Evolutionary conservation across 1,139 yeast species (phyloP).

Genomic region (Chernovozyma aurita): DNA sequence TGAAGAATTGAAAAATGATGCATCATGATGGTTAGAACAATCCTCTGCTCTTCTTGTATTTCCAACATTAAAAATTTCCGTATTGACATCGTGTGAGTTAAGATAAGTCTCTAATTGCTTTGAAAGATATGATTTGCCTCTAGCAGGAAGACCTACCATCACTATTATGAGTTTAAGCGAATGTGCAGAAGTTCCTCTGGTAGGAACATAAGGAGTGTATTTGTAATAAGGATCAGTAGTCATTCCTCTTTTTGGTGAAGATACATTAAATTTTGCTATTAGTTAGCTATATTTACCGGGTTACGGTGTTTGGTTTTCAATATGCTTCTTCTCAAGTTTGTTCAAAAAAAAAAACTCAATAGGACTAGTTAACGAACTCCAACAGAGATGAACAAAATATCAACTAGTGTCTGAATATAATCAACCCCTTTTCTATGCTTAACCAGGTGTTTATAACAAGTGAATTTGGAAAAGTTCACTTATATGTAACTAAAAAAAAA

Average conservation of each 20-base stretch:
- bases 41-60: slow-evolving; percentile 26
- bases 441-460: no score
- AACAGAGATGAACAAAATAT: no score
- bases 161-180: slow-evolving; percentile 7
- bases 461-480: no score
- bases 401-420: no score
- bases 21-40: slow-evolving; percentile 4
- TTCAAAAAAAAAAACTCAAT: no score
- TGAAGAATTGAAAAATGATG: slow-evolving; percentile 5
- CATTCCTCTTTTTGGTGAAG: slow-evolving; percentile 1
- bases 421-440: no score
- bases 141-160: slow-evolving; percentile 24
- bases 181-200: slow-evolving; percentile 1
- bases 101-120: slow-evolving; percentile 81
- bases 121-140: slow-evolving; percentile 90
- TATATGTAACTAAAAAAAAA: no score
- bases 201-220: slow-evolving; percentile 7
- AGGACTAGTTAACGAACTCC: no score
- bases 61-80: slow-evolving; percentile 75
- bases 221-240: slow-evolving; percentile 6
- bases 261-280: no score
- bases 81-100: slow-evolving; percentile 66
- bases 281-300: no score
- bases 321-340: no score
- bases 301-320: no score